These are phyloP conservation scores for Tuber aestivum DNA, from an alignment of 495 filamentous ascomycete genomes.

Conservation along the genomic window DNA sequence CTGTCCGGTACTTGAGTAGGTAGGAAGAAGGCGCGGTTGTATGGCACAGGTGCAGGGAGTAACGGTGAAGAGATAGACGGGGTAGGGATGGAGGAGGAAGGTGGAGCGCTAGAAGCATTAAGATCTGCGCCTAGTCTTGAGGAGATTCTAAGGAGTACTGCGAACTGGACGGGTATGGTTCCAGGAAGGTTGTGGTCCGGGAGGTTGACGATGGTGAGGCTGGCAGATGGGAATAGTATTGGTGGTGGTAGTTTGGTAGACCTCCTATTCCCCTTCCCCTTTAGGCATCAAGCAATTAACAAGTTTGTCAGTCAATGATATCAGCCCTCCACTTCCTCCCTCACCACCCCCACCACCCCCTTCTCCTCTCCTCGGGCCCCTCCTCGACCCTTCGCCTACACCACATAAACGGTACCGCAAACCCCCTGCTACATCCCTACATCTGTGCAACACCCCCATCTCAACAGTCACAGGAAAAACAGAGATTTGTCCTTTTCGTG, in stretches of 20 bases:
- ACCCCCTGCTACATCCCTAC: slow-evolving; percentile 79
- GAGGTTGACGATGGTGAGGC: slow-evolving; percentile 73
- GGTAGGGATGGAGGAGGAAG: slow-evolving; percentile 51
- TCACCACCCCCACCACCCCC: slow-evolving; percentile 81
- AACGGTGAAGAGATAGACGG: slow-evolving; percentile 50
- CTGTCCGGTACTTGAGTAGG: slow-evolving; percentile 77
- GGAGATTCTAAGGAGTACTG: slow-evolving; percentile 61
- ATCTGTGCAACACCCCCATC: slow-evolving; percentile 73
- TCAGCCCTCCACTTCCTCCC: slow-evolving; percentile 85
- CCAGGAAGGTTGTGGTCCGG: slow-evolving; percentile 70
- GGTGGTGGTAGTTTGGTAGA: slow-evolving; percentile 51
- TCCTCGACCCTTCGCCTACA: no score
- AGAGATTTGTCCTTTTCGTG: no score
- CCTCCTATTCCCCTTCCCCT: slow-evolving; percentile 20
- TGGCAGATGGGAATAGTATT: slow-evolving; percentile 58
- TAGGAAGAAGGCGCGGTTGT: slow-evolving; percentile 56
- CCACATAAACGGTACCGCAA: no score
- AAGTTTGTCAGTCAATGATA: slow-evolving; percentile 51
- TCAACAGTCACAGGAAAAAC: no score
- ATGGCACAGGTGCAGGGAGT: slow-evolving; percentile 41
- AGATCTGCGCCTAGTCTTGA: slow-evolving; percentile 69
- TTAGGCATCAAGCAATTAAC: neutral
- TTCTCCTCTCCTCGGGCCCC: slow-evolving; percentile 80
- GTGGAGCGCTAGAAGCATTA: slow-evolving; percentile 56
- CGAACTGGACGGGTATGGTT: slow-evolving; percentile 11